Conservation (phyloP, 2,329 filamentous ascomycete genomes). For the Epichloe brachyelytri region DNA sequence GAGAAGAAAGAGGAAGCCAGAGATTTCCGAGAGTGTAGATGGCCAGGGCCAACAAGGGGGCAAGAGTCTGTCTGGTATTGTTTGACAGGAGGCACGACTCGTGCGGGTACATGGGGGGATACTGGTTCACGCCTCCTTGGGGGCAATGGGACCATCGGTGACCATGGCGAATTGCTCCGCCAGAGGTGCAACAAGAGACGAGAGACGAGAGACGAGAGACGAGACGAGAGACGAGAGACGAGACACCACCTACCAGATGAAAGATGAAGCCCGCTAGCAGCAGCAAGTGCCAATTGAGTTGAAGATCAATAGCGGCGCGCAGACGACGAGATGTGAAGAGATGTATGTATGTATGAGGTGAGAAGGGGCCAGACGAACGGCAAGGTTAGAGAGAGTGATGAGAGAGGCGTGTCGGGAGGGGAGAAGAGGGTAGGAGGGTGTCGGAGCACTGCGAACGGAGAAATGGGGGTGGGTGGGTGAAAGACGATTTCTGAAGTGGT, state of each 20-base stretch:
- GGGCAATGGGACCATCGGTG: background rate
- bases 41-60: background rate
- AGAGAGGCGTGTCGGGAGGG: background rate
- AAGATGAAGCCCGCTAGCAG: background rate
- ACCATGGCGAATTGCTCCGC: background rate
- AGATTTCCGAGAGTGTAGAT: background rate
- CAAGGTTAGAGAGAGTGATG: no score
- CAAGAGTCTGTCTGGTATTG: slow-evolving; percentile 1
- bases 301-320: background rate
- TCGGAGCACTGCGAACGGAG: background rate
- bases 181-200: background rate
- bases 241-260: background rate
- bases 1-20: background rate
- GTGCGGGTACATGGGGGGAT: slow-evolving; percentile 3
- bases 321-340: background rate
- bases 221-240: no score
- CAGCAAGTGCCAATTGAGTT: slow-evolving; percentile 1
- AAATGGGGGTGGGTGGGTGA: background rate
- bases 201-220: background rate
- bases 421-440: background rate
- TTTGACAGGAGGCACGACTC: slow-evolving; percentile 5
- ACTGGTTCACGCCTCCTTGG: slow-evolving; percentile 1
- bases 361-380: background rate
- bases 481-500: background rate
- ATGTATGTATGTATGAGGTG: background rate